phyloP scores from a whole-genome alignment of 345 rosid species.

The Dipteronia dyeriana region DNA sequence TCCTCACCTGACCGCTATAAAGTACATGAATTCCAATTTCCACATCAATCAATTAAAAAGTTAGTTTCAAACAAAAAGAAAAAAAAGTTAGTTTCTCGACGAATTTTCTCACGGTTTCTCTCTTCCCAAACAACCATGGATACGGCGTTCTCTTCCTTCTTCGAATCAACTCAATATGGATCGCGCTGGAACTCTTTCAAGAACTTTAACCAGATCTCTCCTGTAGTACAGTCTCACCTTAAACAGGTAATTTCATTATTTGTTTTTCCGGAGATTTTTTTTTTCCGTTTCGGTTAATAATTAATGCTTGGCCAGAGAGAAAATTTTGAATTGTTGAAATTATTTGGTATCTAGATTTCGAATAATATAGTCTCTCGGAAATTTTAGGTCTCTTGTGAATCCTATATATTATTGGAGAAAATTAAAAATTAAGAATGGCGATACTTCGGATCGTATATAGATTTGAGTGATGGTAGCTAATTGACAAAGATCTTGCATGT shows the following conservation, averaged over 20 bases:
- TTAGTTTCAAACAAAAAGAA: not conserved
- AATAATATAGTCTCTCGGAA: too few relatives aligned
- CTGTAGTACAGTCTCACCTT: slow-evolving; percentile 78
- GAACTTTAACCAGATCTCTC: slow-evolving; percentile 82
- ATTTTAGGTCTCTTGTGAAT: not conserved
- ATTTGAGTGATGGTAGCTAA: too few relatives aligned
- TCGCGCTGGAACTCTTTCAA: slow-evolving; percentile 52
- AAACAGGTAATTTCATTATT: slow-evolving; percentile 54
- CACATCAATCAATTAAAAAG: not conserved
- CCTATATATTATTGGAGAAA: not conserved
- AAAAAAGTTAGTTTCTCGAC: not conserved
- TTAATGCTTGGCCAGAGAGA: not conserved
- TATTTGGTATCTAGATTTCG: too few relatives aligned
- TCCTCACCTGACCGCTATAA: not conserved
- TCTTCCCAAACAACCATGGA: slow-evolving; percentile 46
- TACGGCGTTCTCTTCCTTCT: slow-evolving; percentile 74
- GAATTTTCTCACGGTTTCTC: not conserved
- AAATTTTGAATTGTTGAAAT: not conserved
- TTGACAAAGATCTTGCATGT: too few relatives aligned
- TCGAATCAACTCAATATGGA: slow-evolving; percentile 44
- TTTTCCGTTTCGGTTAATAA: not conserved
- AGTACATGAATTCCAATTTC: not conserved
- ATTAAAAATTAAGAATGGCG: too few relatives aligned
- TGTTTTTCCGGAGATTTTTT: not conserved
- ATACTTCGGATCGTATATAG: not conserved